Base-by-base conservation (phyloP, 352 stramenopile species). In the Phytopythium aichiense region DNA sequence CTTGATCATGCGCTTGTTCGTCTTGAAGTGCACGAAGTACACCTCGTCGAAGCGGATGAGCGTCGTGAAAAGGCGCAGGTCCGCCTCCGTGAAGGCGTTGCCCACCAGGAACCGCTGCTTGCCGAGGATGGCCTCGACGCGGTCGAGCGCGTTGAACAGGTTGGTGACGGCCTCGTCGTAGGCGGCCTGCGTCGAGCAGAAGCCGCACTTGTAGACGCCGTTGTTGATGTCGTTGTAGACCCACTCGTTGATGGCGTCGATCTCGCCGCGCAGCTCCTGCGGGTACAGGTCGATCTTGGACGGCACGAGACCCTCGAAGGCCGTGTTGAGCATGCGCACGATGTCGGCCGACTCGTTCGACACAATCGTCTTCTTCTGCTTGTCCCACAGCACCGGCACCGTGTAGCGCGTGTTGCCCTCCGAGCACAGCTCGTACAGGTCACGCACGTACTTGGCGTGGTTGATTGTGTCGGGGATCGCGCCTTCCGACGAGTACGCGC, bases 271-370 rank as follows among this genome's bases (percentile, higher is more conserved):
- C 28, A 96, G 71, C 50, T 89, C 78, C 46, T 67, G 58, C 25
- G 92, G 89, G 71, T 94, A 96, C 54, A 97, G 71, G 50, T 95
- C 78, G 48, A 88, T 74, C 61, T 74, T 81, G 45, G 74, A 85
- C 55, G 87, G 69, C 56, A 91, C 79, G 48, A 89, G 71, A 30
- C 73, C 63, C 55, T 96, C 76, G 56, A 96, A 95, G 28, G 79
- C 85, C 51, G 63, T 80, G 71, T 92, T 92, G 30, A 98, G 83
- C 71, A 98, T 95, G 64, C 91, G 82, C 66, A 98, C 89, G 60
- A 98, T 98, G 55, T 98, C 91, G 54, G 86, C 81, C 49, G 87
- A 97, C 68, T 98, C 94, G 76, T 98, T 98, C 58, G 86, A 97
- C 25, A 98, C 90, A 69, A 98, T 98, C 28, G 77, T 89, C 59